phyloP scores from a whole-genome alignment of 768 basidiomycete genomes.

The Rhizopogon vesiculosus region DNA sequence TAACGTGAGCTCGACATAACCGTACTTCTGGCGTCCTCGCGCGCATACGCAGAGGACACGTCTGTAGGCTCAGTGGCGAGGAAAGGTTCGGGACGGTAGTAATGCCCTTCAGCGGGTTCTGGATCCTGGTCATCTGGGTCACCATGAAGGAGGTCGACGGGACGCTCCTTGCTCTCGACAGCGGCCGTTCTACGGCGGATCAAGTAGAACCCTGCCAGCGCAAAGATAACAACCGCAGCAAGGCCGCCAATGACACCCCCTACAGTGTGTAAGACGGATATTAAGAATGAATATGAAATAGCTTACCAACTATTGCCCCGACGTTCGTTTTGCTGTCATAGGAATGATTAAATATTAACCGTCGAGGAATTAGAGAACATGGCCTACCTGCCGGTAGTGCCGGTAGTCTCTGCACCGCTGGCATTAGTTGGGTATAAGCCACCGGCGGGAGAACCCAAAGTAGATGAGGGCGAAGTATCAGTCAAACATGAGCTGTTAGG shows the following conservation, averaged over 20 bases:
- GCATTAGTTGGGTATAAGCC: conserved; percentile 61
- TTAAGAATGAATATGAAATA: neutral
- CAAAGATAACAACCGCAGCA: conserved; percentile 38
- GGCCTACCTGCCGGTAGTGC: conserved; percentile 22
- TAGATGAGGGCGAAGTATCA: conserved; percentile 65
- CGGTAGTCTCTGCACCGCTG: conserved; percentile 28
- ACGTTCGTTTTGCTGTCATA: conserved; percentile 29
- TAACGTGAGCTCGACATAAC: conserved; percentile 20
- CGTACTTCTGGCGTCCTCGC: conserved; percentile 20
- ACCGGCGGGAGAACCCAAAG: conserved; percentile 71
- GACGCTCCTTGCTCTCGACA: conserved; percentile 46
- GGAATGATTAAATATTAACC: neutral
- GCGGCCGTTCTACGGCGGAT: conserved; percentile 41
- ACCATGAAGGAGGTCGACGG: conserved; percentile 61
- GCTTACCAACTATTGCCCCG: conserved; percentile 48
- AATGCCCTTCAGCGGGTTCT: conserved; percentile 52
- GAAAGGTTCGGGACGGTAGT: conserved; percentile 74
- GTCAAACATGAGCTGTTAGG: conserved; percentile 54
- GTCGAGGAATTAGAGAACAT: neutral
- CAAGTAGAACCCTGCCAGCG: conserved; percentile 43
- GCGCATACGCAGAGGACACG: conserved; percentile 33
- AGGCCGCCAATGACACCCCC: conserved; percentile 58
- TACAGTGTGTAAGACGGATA: conserved; percentile 12
- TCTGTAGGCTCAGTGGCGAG: conserved; percentile 60
- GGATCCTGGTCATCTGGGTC: conserved; percentile 44